These are phyloP conservation scores for Aspergillus udagawae DNA, from an alignment of 2,329 filamentous ascomycete genomes.

Conservation along the genomic window DNA sequence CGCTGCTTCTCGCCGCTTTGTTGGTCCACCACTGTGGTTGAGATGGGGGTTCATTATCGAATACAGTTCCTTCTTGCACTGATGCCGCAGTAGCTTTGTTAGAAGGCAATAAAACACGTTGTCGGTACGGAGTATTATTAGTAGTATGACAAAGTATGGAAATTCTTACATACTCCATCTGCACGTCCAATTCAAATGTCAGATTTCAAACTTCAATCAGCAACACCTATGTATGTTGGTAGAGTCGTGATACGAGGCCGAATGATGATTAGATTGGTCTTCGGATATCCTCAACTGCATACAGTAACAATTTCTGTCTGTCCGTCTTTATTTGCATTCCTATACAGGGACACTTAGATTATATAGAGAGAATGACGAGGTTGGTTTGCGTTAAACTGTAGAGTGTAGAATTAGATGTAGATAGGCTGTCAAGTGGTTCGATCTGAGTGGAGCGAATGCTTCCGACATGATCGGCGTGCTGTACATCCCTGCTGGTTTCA, in stretches of 20 bases:
- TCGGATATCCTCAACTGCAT: not conserved
- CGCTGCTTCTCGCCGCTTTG: not conserved
- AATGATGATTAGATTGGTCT: not conserved
- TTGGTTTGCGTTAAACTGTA: not conserved
- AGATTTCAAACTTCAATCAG: not conserved
- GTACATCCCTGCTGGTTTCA: constrained; percentile 22
- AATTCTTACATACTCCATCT: not conserved
- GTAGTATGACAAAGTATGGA: not conserved
- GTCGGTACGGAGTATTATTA: not conserved
- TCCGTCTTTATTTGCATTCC: not conserved
- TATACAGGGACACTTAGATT: not conserved
- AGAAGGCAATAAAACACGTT: not conserved
- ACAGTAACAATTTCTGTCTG: not conserved
- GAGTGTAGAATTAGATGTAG: not conserved
- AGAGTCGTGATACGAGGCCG: not conserved
- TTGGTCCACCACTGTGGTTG: not conserved
- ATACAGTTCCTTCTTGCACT: not conserved
- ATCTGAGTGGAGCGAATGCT: not conserved
- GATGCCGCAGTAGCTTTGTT: not conserved
- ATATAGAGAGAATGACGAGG: not conserved
- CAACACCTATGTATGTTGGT: not conserved
- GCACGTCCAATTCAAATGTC: not conserved
- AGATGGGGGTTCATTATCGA: not conserved
- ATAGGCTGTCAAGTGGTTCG: not conserved
- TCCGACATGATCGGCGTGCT: constrained; percentile 21